Evolutionary conservation across 495 filamentous ascomycete species (phyloP), one percentile per base, ranked within the genome.

Genomic region (Sporormia fimetaria): DNA sequence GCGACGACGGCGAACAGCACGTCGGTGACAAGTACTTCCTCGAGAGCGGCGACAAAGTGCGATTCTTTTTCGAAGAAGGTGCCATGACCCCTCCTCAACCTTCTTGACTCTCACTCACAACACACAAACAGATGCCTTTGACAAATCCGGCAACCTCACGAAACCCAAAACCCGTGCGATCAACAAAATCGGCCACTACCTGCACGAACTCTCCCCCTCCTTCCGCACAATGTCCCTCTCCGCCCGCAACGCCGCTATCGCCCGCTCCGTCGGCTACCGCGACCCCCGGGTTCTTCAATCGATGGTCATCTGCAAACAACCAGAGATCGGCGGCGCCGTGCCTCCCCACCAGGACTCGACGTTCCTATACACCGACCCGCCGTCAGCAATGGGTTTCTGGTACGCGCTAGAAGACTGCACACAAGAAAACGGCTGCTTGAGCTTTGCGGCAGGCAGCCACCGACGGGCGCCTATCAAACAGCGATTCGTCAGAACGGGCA

Each of bases 251-350:
- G 75, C 74, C 1, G 70, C 68, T 10, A 77, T 98, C 17, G 86
- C 87, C 5, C 62, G 62, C 11, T 69, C 67, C 1, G 63, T 98
- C 9, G 76, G 78, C 1, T 94, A 93, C 62, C 42, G 38, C 0
- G 78, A 90, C 54, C 86, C 90, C 0, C 63, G 67, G 24, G 70
- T 81, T 1, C 67, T 98, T 43, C 90, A 98, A 67, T 87, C 80
- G 52, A 98, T 98, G 90, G 71, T 95, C 6, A 98, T 98, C 48
- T 93, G 84, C 71, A 98, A 98, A 58, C 90, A 95, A 62, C 88
- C 90, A 6, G 82, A 87, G 58, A 96, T 98, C 24, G 90, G 90
- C 16, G 90, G 81, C 11, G 75, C 77, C 0, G 90, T 95, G 25
- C 83, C 74, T 2, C 69, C 81, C 11, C 90, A 98, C 59, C 87